Evolutionary conservation across 306 rosid genomes (phyloP), one percentile per base, ranked within the genome.

Genomic region (Vigna reflexopilosa): DNA sequence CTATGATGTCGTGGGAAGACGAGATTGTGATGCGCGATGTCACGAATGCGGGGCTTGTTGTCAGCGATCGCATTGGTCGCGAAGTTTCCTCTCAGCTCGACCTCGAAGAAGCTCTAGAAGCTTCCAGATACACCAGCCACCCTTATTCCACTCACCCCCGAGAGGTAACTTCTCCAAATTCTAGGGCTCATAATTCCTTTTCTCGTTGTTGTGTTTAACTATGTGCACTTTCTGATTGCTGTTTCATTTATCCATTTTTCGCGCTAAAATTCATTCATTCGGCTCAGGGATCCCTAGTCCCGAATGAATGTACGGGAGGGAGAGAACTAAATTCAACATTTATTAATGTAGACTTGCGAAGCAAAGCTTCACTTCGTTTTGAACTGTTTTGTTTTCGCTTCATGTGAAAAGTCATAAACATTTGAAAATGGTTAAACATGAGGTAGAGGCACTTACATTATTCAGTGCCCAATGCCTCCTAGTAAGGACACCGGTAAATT

Each of bases 71-170:
- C 76, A 95, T 91, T 87, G 93, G 91, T 73, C 90, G 96, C 34
- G 97, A 95, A 78, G 88, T 78, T 50, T 84, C 96, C 22, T 86
- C 98, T 55, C 98, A 95, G 83, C 93, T 89, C 62, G 98, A 95
- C 84, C 96, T 95, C 30, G 97, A 95, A 89, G 99, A 93, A 84
- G 75, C 98, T 69, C 93, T 95, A 1, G 99, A 95, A 73, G 97
- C 98, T 52, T 93, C 97, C 32, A 83, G 99, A 89, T 91, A 95
- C 70, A 86, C 91, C 2, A 95, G 93, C 54, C 97, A 95, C 83
- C 98, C 99, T 0, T 95, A 95, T 74, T 86, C 97, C 9, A 85
- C 94, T 81, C 96, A 88, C 77, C 96, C 99, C 65, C 87, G 91
- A 81, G 98, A 95, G 97, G 99, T 93, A 81, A 65, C 54, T 77